Evolutionary conservation across 192 early-diverging fungal species (phyloP).

Genomic region (Coemansia sp.): DNA sequence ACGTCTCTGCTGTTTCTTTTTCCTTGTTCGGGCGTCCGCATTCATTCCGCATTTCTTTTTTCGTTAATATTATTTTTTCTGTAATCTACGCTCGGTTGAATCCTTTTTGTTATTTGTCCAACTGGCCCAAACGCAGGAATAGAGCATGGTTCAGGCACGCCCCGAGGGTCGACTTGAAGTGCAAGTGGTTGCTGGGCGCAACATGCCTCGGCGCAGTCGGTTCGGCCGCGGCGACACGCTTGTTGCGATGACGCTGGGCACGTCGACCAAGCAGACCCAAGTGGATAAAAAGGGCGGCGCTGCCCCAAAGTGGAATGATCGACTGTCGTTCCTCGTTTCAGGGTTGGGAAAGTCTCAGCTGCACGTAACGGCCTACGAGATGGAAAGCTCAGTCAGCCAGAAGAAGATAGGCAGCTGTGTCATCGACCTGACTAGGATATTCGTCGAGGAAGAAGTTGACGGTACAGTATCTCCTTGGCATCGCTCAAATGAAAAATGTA

Average conservation of each 20-base stretch:
- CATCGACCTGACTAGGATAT: constrained; percentile 46
- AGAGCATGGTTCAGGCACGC: constrained; percentile 8
- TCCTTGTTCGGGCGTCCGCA: neutral
- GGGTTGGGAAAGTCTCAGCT: constrained; percentile 47
- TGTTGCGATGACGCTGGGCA: constrained; percentile 46
- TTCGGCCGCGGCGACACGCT: constrained; percentile 51
- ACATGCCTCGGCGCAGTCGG: constrained; percentile 41
- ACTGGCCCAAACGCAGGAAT: neutral
- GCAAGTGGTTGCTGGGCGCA: constrained; percentile 48
- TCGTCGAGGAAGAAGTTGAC: constrained; percentile 52
- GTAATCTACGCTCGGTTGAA: neutral
- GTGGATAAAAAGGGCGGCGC: constrained; percentile 55
- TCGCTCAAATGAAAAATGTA: neutral
- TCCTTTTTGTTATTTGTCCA: constrained; percentile 1
- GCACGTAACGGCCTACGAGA: constrained; percentile 37
- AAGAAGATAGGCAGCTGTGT: constrained; percentile 48
- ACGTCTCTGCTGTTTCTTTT: constrained; percentile 2
- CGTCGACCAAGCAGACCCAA: constrained; percentile 43
- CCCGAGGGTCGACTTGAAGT: constrained; percentile 49
- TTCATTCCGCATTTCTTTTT: constrained; percentile 12
- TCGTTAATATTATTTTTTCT: constrained; percentile 10
- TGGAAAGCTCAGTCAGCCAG: constrained; percentile 33
- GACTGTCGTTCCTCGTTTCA: constrained; percentile 33
- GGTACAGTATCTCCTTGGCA: constrained; percentile 18
- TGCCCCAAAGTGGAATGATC: constrained; percentile 53